Evolutionary conservation across 495 filamentous ascomycete genomes (phyloP).

Genomic region (Tuber microsphaerosporum): DNA sequence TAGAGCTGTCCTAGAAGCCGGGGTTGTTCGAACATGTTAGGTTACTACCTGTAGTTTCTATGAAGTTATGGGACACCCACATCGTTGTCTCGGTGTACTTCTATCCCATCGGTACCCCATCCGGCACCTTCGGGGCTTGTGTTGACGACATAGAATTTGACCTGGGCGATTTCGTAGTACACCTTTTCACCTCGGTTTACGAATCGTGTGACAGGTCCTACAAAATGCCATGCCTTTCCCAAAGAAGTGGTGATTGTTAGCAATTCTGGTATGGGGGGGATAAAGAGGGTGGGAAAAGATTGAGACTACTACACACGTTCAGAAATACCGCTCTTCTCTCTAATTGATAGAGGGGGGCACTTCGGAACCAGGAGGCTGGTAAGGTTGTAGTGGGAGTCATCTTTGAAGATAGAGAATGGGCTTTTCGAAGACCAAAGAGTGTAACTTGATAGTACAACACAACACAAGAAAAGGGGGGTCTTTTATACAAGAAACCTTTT

Average conservation of each 20-base stretch:
- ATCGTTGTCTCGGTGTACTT: slow-evolving; percentile 43
- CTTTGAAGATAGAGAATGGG: neutral
- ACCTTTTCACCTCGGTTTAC: slow-evolving; percentile 46
- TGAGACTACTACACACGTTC: slow-evolving; percentile 42
- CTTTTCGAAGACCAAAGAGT: neutral
- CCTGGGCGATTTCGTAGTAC: slow-evolving; percentile 53
- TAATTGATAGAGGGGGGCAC: slow-evolving; percentile 46
- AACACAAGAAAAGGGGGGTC: neutral
- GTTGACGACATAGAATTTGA: slow-evolving; percentile 47
- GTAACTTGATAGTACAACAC: neutral
- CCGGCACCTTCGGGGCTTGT: slow-evolving; percentile 40
- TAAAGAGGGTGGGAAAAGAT: neutral
- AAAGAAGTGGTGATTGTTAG: slow-evolving; percentile 16
- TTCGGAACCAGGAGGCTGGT: slow-evolving; percentile 47
- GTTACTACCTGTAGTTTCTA: neutral
- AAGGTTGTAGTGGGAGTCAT: slow-evolving; percentile 38
- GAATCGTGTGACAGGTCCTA: slow-evolving; percentile 57
- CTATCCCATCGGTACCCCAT: slow-evolving; percentile 43
- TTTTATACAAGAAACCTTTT: neutral
- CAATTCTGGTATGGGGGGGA: slow-evolving; percentile 15
- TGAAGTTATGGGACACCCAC: neutral
- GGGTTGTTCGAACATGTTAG: neutral
- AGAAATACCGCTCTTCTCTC: slow-evolving; percentile 53
- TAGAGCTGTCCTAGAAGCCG: slow-evolving; percentile 35
- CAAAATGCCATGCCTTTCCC: slow-evolving; percentile 54